Conservation (phyloP, 2,329 filamentous ascomycete species). For the Monosporascus sp. region DNA sequence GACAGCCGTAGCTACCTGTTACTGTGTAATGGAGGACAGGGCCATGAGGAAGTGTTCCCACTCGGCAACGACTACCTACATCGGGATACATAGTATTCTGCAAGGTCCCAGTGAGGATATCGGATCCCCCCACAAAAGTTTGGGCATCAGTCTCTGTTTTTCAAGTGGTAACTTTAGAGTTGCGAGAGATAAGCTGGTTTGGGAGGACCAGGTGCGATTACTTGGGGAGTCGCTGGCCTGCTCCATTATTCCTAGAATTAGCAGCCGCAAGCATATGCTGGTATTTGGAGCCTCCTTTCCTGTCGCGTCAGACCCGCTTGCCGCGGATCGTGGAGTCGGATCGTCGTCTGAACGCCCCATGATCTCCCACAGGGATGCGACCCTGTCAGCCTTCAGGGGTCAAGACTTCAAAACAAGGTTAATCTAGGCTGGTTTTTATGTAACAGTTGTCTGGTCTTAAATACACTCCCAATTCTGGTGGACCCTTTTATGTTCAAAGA, state of each 20-base stretch:
- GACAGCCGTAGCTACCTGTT: not conserved
- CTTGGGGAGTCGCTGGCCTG: not conserved
- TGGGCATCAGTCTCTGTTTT: not conserved
- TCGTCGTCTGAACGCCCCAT: not conserved
- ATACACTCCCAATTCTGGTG: not conserved
- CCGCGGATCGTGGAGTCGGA: not conserved
- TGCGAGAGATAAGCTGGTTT: not conserved
- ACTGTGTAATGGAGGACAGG: not conserved
- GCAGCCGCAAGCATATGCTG: not conserved
- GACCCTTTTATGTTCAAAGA: no score
- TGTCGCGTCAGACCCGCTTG: not conserved
- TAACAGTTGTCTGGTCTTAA: not conserved
- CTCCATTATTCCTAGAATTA: not conserved
- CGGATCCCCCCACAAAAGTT: not conserved
- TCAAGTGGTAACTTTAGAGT: not conserved
- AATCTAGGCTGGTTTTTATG: not conserved
- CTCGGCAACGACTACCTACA: not conserved
- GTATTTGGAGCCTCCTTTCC: not conserved
- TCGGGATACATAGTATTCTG: not conserved
- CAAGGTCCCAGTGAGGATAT: not conserved
- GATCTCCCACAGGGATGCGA: not conserved
- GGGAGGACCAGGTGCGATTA: not conserved
- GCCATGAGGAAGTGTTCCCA: not conserved
- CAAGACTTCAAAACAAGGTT: not conserved
- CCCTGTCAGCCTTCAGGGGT: not conserved